Evolutionary conservation across 2,329 filamentous ascomycete species (phyloP), one percentile per base, ranked within the genome.

Genomic region (Xylariaceae sp.): DNA sequence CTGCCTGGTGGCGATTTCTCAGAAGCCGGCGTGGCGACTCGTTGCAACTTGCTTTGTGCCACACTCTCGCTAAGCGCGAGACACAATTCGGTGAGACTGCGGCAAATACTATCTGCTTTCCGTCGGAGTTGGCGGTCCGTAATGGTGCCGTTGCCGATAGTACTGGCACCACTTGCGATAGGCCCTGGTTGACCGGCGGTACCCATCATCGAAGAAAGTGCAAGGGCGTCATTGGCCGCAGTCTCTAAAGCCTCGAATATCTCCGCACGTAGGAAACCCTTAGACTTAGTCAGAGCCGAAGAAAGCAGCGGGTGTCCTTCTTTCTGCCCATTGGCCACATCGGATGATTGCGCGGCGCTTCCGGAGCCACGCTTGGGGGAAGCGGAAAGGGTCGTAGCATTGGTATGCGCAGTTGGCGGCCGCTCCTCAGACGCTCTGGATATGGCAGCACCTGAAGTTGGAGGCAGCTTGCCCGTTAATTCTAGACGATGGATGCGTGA

Each of bases 31-130:
- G 62, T 57, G 56, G 48, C 68, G 64, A 51, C 54, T 49, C 73
- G 73, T 23, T 60, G 59, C 26, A 69, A 64, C 60, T 77, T 78
- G 18, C 63, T 60, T 49, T 74, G 74, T 1, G 71, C 68, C 2
- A 70, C 71, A 41, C 85, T 83, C 60, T 90, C 89, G 26, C 87
- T 87, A 51, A 99, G 77, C 0, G 92, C 90, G 53, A 99, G 83
- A 70, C 91, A 96, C 6, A 99, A 80, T 73, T 99, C 95, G 0
- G 93, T 98, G 62, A 99, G 77, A 68, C 90, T 95, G 51, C 93
- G 89, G 71, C 95, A 98, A 70, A 99, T 86, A 68, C 89, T 92
- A 70, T 99, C 93, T 23, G 91, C 91, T 73, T 96, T 97, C 60
- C 93, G 86, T 47, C 92, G 86, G 16, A 96, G 80, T 70, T 96